Conservation (phyloP, 495 filamentous ascomycete species). For the Zalerion maritima region DNA sequence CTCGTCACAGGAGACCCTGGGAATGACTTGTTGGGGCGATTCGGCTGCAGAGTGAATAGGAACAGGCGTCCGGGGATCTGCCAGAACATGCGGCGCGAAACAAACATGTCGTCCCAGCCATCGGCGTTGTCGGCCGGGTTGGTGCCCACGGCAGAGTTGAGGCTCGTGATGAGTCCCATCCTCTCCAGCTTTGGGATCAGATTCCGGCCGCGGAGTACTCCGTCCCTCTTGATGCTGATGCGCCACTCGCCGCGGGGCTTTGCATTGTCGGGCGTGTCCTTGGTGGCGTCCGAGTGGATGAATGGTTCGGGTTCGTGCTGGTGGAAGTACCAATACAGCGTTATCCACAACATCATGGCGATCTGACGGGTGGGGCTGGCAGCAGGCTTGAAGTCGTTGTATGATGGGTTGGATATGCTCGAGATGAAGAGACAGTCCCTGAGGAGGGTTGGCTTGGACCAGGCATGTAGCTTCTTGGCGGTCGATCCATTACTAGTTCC, state of each 20-base stretch:
- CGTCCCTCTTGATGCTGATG: conserved; percentile 70
- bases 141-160: conserved; percentile 61
- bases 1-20: conserved; percentile 38
- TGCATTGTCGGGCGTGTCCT: conserved; percentile 48
- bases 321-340: conserved; percentile 95
- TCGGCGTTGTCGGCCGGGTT: conserved; percentile 46
- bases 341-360: conserved; percentile 93
- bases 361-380: conserved; percentile 71
- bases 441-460: conserved; percentile 53
- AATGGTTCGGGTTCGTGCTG: conserved; percentile 43
- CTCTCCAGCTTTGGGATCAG: conserved; percentile 81
- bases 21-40: conserved; percentile 32
- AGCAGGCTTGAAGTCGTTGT: conserved; percentile 60
- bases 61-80: conserved; percentile 77
- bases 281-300: conserved; percentile 46
- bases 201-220: conserved; percentile 68
- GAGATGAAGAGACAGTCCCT: conserved; percentile 81
- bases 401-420: conserved; percentile 72
- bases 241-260: conserved; percentile 78
- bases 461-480: conserved; percentile 35
- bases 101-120: conserved; percentile 70
- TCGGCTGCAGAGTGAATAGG: conserved; percentile 69
- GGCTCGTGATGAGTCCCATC: conserved; percentile 69
- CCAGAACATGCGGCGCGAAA: conserved; percentile 73
- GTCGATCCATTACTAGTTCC: too few species aligned